phyloP scores from a whole-genome alignment of 495 filamentous ascomycete species.

The Poronia punctata region DNA sequence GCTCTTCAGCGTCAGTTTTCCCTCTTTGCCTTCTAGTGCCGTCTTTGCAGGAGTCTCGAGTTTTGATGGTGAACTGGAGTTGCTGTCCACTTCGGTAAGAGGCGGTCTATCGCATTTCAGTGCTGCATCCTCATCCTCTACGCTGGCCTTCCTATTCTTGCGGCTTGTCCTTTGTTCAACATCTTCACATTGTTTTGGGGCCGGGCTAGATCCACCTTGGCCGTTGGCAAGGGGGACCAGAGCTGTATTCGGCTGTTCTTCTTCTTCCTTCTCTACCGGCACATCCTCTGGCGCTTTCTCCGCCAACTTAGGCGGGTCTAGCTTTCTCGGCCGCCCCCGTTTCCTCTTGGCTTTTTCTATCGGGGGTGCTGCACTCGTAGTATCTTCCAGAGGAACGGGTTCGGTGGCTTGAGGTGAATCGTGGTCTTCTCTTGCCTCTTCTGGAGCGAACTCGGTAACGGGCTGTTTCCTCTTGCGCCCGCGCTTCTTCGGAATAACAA shows the following conservation, averaged over 20 bases:
- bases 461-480: constrained; percentile 24
- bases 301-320: constrained; percentile 12
- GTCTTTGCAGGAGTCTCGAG: constrained; percentile 1
- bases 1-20: constrained; percentile 2
- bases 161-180: neutral
- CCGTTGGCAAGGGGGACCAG: neutral
- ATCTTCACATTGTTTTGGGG: neutral
- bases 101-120: constrained; percentile 3
- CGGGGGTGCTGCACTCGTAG: constrained; percentile 5
- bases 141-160: neutral
- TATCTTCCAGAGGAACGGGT: neutral
- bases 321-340: constrained; percentile 21
- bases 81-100: constrained; percentile 16
- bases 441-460: neutral
- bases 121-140: neutral
- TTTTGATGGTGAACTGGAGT: constrained; percentile 11
- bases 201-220: neutral
- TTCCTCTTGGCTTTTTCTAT: constrained; percentile 20
- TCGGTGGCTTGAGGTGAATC: neutral
- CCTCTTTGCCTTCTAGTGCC: constrained; percentile 5
- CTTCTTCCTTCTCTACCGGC: neutral
- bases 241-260: neutral
- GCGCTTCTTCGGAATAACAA: constrained; percentile 16
- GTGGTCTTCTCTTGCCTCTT: constrained; percentile 2
- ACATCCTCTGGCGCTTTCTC: constrained; percentile 3